Conservation (phyloP, 441 rosid species). For the Mallotus japonicus region DNA sequence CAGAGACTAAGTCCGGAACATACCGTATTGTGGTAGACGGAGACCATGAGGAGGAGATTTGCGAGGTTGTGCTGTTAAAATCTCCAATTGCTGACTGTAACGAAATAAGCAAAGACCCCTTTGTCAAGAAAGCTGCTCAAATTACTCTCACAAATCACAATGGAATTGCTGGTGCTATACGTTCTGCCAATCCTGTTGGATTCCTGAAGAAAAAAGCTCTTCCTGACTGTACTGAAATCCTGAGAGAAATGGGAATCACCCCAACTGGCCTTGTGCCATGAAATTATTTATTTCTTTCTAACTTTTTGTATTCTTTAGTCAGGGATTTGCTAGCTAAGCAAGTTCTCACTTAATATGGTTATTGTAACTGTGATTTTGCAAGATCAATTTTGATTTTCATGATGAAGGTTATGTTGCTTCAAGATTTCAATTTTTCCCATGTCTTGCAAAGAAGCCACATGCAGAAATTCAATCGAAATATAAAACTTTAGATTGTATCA, state of each 20-base stretch:
- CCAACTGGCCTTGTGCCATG: slow-evolving; percentile 41
- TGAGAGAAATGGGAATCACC: slow-evolving; percentile 33
- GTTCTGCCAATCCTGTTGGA: slow-evolving; percentile 37
- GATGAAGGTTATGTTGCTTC: neutral
- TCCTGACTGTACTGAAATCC: slow-evolving; percentile 25
- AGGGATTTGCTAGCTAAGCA: slow-evolving; percentile 11
- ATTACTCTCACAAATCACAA: slow-evolving; percentile 29
- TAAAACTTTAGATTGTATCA: neutral
- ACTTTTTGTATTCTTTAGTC: no score
- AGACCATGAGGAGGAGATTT: slow-evolving; percentile 46
- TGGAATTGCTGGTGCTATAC: slow-evolving; percentile 22
- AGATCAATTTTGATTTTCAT: neutral
- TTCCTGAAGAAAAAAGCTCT: slow-evolving; percentile 28
- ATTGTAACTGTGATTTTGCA: neutral
- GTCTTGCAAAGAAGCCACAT: no score
- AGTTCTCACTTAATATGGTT: no score
- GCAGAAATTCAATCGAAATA: neutral
- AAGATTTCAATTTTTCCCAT: no score
- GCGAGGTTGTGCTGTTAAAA: slow-evolving; percentile 25
- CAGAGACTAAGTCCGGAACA: slow-evolving; percentile 15
- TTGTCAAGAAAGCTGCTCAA: slow-evolving; percentile 18
- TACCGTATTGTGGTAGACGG: slow-evolving; percentile 31
- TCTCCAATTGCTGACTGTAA: slow-evolving; percentile 34
- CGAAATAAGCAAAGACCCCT: slow-evolving; percentile 7
- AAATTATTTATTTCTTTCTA: slow-evolving; percentile 42